These are phyloP conservation scores for Ceratocystiopsis minuta DNA, from an alignment of 2,329 filamentous ascomycete genomes.

Conservation along the genomic window DNA sequence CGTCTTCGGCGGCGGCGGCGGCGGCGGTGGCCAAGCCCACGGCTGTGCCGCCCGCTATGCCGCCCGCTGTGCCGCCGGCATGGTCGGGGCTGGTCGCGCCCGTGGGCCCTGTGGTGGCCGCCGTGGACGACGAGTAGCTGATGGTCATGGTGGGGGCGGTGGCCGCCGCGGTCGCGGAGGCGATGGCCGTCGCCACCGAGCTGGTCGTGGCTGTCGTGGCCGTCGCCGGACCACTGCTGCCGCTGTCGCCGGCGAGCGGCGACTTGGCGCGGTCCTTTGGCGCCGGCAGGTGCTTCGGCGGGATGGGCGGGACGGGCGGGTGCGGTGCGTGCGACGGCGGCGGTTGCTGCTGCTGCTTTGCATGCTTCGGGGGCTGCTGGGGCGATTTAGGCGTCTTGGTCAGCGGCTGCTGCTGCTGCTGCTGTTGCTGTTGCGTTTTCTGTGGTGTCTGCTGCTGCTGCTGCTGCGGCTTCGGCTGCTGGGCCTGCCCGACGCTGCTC, in stretches of 20 bases:
- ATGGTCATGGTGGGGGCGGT: slow-evolving; percentile 10
- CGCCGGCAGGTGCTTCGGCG: slow-evolving; percentile 16
- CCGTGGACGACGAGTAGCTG: slow-evolving; percentile 26
- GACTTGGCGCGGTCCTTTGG: slow-evolving; percentile 31
- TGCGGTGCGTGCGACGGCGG: background rate
- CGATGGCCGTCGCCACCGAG: slow-evolving; percentile 26
- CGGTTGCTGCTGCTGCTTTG: background rate
- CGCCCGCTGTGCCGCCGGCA: slow-evolving; percentile 6
- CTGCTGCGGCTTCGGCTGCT: background rate
- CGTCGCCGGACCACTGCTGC: slow-evolving; percentile 11
- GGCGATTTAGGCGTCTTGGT: too few species aligned
- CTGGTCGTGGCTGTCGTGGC: slow-evolving; percentile 26
- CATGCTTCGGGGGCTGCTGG: too few species aligned
- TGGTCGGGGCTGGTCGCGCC: slow-evolving; percentile 20
- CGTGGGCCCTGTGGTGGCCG: slow-evolving; percentile 8
- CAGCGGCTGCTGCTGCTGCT: background rate
- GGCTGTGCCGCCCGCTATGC: background rate
- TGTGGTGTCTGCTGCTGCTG: background rate
- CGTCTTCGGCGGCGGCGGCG: slow-evolving; percentile 12
- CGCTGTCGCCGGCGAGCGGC: slow-evolving; percentile 23
- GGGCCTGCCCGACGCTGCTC: background rate
- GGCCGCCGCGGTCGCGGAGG: slow-evolving; percentile 18
- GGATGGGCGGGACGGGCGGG: background rate
- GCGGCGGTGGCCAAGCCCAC: slow-evolving; percentile 21
- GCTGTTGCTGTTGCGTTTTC: background rate